Evolutionary conservation across 1,139 yeast genomes (phyloP).

Genomic region (Candida freyschussii): DNA sequence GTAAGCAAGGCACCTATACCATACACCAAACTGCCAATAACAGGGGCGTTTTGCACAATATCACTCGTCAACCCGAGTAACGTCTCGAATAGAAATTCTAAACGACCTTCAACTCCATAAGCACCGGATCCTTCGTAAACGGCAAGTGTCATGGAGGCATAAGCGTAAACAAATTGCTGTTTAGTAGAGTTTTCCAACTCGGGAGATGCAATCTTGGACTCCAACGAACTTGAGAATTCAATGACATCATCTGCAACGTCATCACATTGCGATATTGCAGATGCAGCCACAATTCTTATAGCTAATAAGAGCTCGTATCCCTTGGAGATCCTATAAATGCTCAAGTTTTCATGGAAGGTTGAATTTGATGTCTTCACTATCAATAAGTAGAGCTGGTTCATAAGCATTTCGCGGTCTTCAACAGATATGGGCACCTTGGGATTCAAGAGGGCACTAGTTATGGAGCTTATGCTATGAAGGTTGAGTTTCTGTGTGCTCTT

Average conservation of each 20-base stretch:
- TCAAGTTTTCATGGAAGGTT: conserved; percentile 10
- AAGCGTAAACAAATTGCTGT: conserved; percentile 21
- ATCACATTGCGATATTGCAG: conserved; percentile 22
- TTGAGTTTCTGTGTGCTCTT: conserved; percentile 12
- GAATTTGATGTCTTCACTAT: conserved; percentile 9
- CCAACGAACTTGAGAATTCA: conserved; percentile 13
- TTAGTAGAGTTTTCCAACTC: conserved; percentile 13
- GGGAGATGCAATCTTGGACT: conserved; percentile 16
- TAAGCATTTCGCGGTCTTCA: conserved; percentile 22
- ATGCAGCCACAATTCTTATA: conserved; percentile 19
- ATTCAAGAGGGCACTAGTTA: conserved; percentile 18
- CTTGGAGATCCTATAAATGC: conserved; percentile 9
- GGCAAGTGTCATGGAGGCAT: conserved; percentile 18
- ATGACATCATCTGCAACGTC: conserved; percentile 19
- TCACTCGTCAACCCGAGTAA: conserved; percentile 11
- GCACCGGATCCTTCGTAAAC: conserved; percentile 25
- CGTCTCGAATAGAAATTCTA: conserved; percentile 16
- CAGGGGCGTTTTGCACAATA: conserved; percentile 8
- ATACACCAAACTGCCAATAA: conserved; percentile 24
- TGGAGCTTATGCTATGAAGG: conserved; percentile 19
- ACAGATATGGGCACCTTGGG: conserved; percentile 20
- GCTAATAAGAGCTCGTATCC: conserved; percentile 18
- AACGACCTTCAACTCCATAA: conserved; percentile 22
- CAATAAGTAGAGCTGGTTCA: conserved; percentile 20
- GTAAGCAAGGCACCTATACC: conserved; percentile 46